Base-by-base conservation (phyloP, 768 basidiomycete species). In the Dacryopinax spathularia region DNA sequence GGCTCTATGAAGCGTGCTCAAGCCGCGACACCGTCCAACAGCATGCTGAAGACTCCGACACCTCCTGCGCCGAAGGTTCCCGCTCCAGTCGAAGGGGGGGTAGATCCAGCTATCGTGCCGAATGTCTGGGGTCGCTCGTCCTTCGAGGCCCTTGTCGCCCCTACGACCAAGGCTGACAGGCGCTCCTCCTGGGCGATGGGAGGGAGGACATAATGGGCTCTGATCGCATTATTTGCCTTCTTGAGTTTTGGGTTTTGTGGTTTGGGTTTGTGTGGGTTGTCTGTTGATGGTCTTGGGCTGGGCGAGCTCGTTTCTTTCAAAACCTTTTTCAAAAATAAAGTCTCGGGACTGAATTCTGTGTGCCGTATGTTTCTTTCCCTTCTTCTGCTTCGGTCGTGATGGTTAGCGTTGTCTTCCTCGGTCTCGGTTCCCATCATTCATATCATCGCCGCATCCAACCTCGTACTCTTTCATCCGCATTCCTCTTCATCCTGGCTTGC, bases 191-290 rank as follows among this genome's bases (percentile, higher is more conserved):
- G 48, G 48, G n/a, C 10, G 12, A 10, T n/a, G 10, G 36, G 36
- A 37, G 36, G 48, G 29, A 15, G 48, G 48, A 29, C 48, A 29
- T 6, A 31, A 56, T 56, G 48, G 48, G 18, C 48, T 29, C 10
- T 56, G 48, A 56, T 56, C 15, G 48, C 48, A 56, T 56, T 31
- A 22, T 56, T 56, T 56, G 48, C 48, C 31, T 13, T 56, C 48
- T 56, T 56, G 48, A 56, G 48, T 56, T 56, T 56, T 56, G 48
- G 48, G 48, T 56, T 56, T 56, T 29, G 48, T 56, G 48, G 48
- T 56, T 56, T 56, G 48, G 48, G 48, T 31, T 56, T 56, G 48
- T 20, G 48, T 29, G 13, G 48, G 48, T 13, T 56, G 48, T 29
- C 48, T 27, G 48, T 56, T 31, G 48, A 56, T 7, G 48, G 25